A percentile compares a stretch with the other conserved stretches of the same genome.
These are phyloP conservation scores for Sindora glabra DNA, from an alignment of 306 rosid genomes.

Conservation along the genomic window DNA sequence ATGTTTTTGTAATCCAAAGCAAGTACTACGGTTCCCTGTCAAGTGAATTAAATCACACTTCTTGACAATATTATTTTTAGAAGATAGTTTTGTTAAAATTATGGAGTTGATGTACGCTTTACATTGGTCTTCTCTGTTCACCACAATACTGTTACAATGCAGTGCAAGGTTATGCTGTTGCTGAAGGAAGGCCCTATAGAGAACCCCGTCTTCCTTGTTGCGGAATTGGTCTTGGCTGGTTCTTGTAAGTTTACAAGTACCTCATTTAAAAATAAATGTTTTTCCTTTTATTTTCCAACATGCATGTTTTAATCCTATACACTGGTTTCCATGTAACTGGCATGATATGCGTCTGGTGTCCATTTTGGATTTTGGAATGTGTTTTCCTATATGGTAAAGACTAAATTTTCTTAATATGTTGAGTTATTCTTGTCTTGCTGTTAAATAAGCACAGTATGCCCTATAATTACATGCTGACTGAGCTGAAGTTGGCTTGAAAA, in stretches of 20 bases:
- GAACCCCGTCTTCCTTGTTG: conserved; percentile 66
- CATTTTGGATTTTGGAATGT: neutral
- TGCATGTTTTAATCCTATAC: neutral
- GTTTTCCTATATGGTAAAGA: neutral
- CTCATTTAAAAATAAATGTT: neutral
- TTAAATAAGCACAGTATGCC: neutral
- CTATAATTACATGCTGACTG: neutral
- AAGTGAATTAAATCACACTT: neutral
- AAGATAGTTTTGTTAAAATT: neutral
- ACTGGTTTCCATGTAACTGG: neutral
- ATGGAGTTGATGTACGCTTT: neutral
- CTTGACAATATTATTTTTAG: neutral
- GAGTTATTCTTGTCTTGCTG: too few species aligned
- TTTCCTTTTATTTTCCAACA: neutral
- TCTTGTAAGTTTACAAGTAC: conserved; percentile 48
- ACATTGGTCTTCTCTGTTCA: neutral
- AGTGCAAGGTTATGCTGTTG: conserved; percentile 51
- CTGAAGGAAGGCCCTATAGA: conserved; percentile 44
- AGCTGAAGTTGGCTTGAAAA: neutral
- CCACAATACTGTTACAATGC: neutral
- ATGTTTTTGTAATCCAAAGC: neutral
- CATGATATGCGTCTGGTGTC: neutral
- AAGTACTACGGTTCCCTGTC: neutral
- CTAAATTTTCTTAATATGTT: neutral
- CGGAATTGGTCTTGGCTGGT: conserved; percentile 75